Conservation (phyloP, 176 grass and related monocot genomes). For the Avena insularis region DNA sequence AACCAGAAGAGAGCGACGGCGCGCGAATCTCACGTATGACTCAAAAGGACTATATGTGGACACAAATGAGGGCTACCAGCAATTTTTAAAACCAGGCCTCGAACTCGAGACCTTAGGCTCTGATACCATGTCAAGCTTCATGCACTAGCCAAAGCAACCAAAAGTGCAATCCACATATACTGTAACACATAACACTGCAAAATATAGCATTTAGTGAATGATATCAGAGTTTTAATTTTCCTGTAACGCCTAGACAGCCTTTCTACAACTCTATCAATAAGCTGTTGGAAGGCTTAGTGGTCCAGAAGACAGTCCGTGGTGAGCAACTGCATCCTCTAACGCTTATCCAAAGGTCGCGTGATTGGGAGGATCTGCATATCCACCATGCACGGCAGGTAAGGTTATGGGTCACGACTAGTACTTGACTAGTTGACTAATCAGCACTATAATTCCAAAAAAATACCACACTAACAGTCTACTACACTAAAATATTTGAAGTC, state of each 20-base stretch:
- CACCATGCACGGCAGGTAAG: neutral
- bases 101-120: no score
- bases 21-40: no score
- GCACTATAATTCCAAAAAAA: neutral
- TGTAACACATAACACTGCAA: neutral
- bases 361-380: constrained; percentile 14
- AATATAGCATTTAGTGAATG: neutral
- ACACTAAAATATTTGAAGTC: neutral
- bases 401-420: neutral
- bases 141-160: no score
- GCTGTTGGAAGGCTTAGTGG: neutral
- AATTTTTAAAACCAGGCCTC: no score
- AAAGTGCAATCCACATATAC: no score
- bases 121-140: no score
- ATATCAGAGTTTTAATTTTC: neutral
- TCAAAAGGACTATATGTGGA: no score
- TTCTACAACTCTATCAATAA: constrained; percentile 2
- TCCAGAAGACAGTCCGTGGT: constrained; percentile 20
- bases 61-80: no score
- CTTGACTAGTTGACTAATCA: neutral
- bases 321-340: constrained; percentile 16
- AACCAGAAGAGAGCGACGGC: no score
- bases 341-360: neutral
- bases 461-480: neutral
- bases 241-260: neutral